phyloP scores from a whole-genome alignment of 129 eudicot species.

The Gnaphalium uliginosum region DNA sequence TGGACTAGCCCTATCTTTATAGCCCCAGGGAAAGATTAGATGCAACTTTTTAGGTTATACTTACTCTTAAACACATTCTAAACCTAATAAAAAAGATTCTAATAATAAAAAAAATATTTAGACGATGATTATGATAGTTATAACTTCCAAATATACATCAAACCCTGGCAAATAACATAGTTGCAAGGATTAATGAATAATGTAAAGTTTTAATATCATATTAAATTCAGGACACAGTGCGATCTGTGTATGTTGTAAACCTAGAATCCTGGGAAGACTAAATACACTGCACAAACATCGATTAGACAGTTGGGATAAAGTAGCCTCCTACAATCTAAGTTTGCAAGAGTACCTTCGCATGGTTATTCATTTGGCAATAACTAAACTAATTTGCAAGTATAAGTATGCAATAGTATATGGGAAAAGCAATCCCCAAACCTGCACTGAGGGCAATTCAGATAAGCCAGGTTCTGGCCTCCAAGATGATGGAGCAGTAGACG shows the following conservation, averaged over 20 bases:
- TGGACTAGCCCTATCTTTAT: constrained; percentile 11
- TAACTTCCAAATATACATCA: constrained; percentile 7
- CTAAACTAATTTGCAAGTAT: neutral
- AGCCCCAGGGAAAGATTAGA: constrained; percentile 18
- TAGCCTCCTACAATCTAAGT: constrained; percentile 24
- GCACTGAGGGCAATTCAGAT: constrained; percentile 61
- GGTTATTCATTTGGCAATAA: constrained; percentile 13
- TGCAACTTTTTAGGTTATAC: too few species aligned
- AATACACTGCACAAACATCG: neutral
- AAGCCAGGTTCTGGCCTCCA: constrained; percentile 67
- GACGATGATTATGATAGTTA: neutral
- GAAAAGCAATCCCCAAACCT: constrained; percentile 61
- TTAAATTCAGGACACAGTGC: constrained; percentile 2
- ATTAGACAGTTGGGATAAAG: constrained; percentile 1
- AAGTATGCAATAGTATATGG: neutral
- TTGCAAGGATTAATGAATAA: constrained; percentile 13
- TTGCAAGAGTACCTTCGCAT: constrained; percentile 1
- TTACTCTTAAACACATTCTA: constrained; percentile 15
- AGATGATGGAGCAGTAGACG: constrained; percentile 52
- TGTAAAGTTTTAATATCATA: constrained; percentile 2
- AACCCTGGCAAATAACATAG: constrained; percentile 12
- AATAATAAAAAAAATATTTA: neutral
- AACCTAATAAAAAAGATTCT: constrained; percentile 3
- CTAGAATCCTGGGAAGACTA: constrained; percentile 15
- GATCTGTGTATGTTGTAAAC: neutral